Base-by-base conservation (phyloP, 495 filamentous ascomycete species). In the Podospora pseudoanserina region DNA sequence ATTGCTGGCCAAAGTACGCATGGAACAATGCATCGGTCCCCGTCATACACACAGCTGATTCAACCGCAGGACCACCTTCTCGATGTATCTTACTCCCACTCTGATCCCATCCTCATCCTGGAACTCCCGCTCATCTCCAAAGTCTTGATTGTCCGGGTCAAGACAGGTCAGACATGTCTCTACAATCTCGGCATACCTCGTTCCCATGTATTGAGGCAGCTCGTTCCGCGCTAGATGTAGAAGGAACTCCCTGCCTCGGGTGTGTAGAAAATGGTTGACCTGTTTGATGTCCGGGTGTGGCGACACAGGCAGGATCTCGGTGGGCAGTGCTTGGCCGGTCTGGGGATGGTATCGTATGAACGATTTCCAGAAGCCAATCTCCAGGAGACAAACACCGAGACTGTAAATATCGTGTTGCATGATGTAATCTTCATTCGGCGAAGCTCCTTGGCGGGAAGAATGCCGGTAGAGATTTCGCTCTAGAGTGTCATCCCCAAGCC, bases 391-490 rank as follows among this genome's bases (percentile, higher is more conserved):
- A 9, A 87, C 84, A 0, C 88, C 88, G 15, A 90, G 78, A 70
- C 85, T 87, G 71, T 89, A 89, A 27, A 89, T 87, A 68, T 89
- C 87, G 72, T 88, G 84, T 64, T 87, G 85, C 84, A 87, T 88
- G 2, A 64, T 73, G 66, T 85, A 88, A 6, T 60, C 49, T 1
- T 80, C 75, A 44, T 79, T 67, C 0, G 80, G 79, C 0, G 54
- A 68, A 0, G 72, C 6, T 1, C 85, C 85, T 56, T 86, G 80
- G 0, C 85, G 80, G 0, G 69, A 59, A 5, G 86, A 86, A 65
- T 89, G 86, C 1, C 82, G 81, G 68, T 89, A 90, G 5, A 89
- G 66, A 49, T 86, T 80, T 23, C 77, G 76, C 56, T 81, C 73
- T 81, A 81, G 83, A 32, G 53, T 67, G 4, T 63, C 54, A 67